phyloP scores from a whole-genome alignment of 306 rosid species.

The Gastrolobium villosum region DNA sequence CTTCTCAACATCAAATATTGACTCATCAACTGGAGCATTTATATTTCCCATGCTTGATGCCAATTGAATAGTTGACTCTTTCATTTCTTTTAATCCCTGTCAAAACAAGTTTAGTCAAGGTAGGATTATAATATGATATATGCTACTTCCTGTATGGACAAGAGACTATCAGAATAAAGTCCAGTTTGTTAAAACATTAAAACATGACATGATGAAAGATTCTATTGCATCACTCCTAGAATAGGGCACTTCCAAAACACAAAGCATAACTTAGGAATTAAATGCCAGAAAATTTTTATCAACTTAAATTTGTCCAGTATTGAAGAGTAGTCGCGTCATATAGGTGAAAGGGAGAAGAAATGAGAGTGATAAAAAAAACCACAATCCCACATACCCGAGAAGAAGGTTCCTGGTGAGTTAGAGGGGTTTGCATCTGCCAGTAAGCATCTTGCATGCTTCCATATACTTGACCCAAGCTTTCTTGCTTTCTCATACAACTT shows the following conservation, averaged over 20 bases:
- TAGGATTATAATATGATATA: conserved; percentile 16
- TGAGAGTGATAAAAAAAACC: conserved; percentile 13
- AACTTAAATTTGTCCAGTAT: background rate
- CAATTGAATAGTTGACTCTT: conserved; percentile 67
- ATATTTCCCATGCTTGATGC: conserved; percentile 64
- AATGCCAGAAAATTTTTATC: conserved; percentile 14
- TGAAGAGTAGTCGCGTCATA: conserved; percentile 13
- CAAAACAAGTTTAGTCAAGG: conserved; percentile 35
- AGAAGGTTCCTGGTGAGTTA: conserved; percentile 61
- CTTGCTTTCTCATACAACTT: conserved; percentile 62
- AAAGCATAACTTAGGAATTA: background rate
- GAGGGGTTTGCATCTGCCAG: conserved; percentile 79
- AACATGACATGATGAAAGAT: background rate
- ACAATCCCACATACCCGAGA: conserved; percentile 55
- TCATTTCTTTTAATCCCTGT: conserved; percentile 78
- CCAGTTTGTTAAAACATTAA: conserved; percentile 18
- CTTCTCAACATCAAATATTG: conserved; percentile 72
- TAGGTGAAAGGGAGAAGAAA: conserved; percentile 28
- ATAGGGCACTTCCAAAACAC: conserved; percentile 12
- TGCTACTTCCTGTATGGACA: conserved; percentile 21
- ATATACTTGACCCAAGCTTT: conserved; percentile 75
- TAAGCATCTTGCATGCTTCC: conserved; percentile 81
- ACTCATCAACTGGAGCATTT: conserved; percentile 67
- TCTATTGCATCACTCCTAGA: conserved; percentile 23
- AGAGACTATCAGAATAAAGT: conserved; percentile 21